Base-by-base conservation (phyloP, 768 basidiomycete species). In the Russula virescens region DNA sequence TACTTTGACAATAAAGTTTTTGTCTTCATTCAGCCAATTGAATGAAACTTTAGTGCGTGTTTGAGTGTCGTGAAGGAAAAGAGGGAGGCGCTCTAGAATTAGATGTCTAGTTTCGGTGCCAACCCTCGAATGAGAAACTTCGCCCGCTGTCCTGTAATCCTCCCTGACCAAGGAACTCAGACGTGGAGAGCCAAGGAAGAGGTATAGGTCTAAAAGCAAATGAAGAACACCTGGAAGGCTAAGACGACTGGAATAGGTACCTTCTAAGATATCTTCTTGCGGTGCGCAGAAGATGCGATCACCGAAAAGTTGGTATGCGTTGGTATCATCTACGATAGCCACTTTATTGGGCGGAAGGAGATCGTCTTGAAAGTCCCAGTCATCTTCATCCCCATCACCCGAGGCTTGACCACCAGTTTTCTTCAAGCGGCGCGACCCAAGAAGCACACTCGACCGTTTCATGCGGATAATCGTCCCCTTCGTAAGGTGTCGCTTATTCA, bases 211-310 rank as follows among this genome's bases (percentile, higher is more conserved):
- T 89, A 63, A 43, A 10, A 49, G 18, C 18, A 51, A 35, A 64
- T 42, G 19, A 60, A 53, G 43, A 23, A 25, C 28, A 7, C n/a
- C 21, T 3, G 18, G 21, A 14, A 23, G 9, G 2, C 42, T 13
- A 54, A 51, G 53, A 23, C 16, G 25, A 26, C 31, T 46, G 6
- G 52, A 45, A 3, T 14, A 45, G 54, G 70, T 58, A 91, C 87
- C 81, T 83, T 98, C 96, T 13, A 98, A 78, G 9, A 92, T 78
- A 68, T 96, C 93, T 71, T 98, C 95, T 73, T 96, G 91, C 0
- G 91, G 89, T 10, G 89, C 91, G 2, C 81, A 82, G 70, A 87
- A 91, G 18, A 96, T 76, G 2, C 81, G 80, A 49, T 86, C 85
- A 5, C 87, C 85, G 70, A 97, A 97, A 14, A 87, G 77, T 64